Percentiles rank a stretch among this genome's conserved stretches.
Evolutionary conservation across 768 basidiomycete genomes (phyloP).

Genomic region (Fibroporia radiculosa): DNA sequence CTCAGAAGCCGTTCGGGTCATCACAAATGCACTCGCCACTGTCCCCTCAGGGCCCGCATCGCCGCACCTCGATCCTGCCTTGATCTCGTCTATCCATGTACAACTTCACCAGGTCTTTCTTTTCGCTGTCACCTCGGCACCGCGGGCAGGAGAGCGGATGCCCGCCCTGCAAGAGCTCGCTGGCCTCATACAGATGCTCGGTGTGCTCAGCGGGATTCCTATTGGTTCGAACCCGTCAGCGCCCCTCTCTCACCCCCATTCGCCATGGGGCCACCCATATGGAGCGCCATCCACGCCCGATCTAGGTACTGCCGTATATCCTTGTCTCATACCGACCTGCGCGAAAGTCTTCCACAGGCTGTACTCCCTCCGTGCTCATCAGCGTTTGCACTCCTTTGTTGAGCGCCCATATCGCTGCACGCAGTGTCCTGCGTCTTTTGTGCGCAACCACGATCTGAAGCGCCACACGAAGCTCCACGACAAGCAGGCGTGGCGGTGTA

Average conservation of each 20-base stretch:
- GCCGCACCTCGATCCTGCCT: constrained; percentile 42
- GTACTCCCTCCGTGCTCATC: constrained; percentile 64
- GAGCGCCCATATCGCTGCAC: constrained; percentile 61
- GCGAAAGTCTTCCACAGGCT: constrained; percentile 63
- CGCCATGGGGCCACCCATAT: constrained; percentile 14
- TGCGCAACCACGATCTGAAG: constrained; percentile 73
- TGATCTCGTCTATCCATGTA: constrained; percentile 65
- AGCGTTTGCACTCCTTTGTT: constrained; percentile 47
- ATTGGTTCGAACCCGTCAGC: constrained; percentile 39
- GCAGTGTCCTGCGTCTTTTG: constrained; percentile 66
- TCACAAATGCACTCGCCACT: constrained; percentile 42
- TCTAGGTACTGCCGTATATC: constrained; percentile 73
- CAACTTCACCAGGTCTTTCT: constrained; percentile 73
- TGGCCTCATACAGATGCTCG: constrained; percentile 77
- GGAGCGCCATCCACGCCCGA: constrained; percentile 29
- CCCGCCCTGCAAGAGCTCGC: constrained; percentile 65
- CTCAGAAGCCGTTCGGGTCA: constrained; percentile 49
- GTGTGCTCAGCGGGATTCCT: constrained; percentile 70
- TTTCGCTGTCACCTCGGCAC: constrained; percentile 61
- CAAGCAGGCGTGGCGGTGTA: constrained; percentile 66
- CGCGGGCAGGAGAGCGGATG: constrained; percentile 31
- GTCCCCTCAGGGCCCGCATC: constrained; percentile 21
- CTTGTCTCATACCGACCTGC: constrained; percentile 62
- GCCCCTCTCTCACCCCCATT: constrained; percentile 16
- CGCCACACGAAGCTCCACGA: constrained; percentile 70